Conservation (phyloP, 2,329 filamentous ascomycete genomes). For the Penicillium sumatraense region DNA sequence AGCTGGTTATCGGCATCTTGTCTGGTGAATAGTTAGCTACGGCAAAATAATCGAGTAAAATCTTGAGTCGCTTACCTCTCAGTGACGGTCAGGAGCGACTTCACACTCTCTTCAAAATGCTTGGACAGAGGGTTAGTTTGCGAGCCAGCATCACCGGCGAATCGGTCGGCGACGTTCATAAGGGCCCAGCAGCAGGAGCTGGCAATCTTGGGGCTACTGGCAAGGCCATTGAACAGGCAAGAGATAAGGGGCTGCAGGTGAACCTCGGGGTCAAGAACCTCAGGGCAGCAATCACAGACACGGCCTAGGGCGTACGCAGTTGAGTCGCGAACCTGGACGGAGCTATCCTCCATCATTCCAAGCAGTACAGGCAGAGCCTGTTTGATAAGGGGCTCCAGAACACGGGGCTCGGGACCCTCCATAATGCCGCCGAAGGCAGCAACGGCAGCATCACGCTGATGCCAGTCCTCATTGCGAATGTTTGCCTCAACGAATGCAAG, state of each 20-base stretch:
- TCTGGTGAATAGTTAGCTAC: slow-evolving; percentile 32
- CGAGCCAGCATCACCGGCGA: slow-evolving; percentile 82
- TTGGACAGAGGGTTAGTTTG: slow-evolving; percentile 81
- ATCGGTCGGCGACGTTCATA: slow-evolving; percentile 97
- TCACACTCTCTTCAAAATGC: slow-evolving; percentile 91
- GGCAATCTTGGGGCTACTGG: slow-evolving; percentile 94
- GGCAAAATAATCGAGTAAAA: neutral
- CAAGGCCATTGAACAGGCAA: slow-evolving; percentile 85
- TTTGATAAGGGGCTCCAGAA: slow-evolving; percentile 91
- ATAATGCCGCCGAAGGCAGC: slow-evolving; percentile 98
- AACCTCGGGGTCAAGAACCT: slow-evolving; percentile 81
- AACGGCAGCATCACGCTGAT: slow-evolving; percentile 90
- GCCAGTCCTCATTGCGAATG: slow-evolving; percentile 90
- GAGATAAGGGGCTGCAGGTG: slow-evolving; percentile 85
- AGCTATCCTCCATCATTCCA: slow-evolving; percentile 86
- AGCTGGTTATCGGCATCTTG: slow-evolving; percentile 83
- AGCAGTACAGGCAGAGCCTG: slow-evolving; percentile 92
- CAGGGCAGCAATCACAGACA: slow-evolving; percentile 91
- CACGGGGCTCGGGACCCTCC: slow-evolving; percentile 94
- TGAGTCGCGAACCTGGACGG: slow-evolving; percentile 91
- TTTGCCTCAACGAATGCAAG: slow-evolving; percentile 90
- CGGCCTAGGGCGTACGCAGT: slow-evolving; percentile 94
- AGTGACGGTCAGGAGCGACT: slow-evolving; percentile 82
- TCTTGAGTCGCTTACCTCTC: slow-evolving; percentile 59
- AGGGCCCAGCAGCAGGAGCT: slow-evolving; percentile 98